phyloP scores from a whole-genome alignment of 768 basidiomycete species.

The Tricholoma hemisulphureum region DNA sequence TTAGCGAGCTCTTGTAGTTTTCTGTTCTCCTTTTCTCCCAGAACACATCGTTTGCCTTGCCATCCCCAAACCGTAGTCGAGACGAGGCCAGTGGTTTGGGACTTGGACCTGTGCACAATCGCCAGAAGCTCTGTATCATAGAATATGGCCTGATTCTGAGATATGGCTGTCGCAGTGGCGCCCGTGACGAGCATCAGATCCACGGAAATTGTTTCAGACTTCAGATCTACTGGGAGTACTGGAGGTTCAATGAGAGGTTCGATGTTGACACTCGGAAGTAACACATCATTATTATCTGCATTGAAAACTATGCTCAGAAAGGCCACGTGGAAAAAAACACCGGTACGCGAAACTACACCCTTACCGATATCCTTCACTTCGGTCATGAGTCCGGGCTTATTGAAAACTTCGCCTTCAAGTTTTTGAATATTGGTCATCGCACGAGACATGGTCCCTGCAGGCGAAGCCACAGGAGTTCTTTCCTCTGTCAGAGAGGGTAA shows the following conservation, averaged over 20 bases:
- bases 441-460: conserved; percentile 52
- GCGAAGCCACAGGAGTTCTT: conserved; percentile 54
- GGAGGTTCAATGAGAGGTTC: conserved; percentile 39
- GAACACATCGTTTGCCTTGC: conserved; percentile 55
- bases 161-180: conserved; percentile 44
- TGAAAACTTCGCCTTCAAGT: neutral
- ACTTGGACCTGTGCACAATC: conserved; percentile 69
- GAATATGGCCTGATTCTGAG: conserved; percentile 52
- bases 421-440: conserved; percentile 10
- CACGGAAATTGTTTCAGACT: conserved; percentile 60
- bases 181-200: conserved; percentile 65
- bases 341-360: conserved; percentile 1
- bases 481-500: conserved; percentile 72
- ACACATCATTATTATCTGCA: conserved; percentile 40
- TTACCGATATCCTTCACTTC: conserved; percentile 2
- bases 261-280: conserved; percentile 50
- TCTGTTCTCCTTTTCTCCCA: conserved; percentile 59
- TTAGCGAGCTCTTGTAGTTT: conserved; percentile 71
- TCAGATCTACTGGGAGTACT: conserved; percentile 8
- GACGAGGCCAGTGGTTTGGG: conserved; percentile 61
- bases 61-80: conserved; percentile 75
- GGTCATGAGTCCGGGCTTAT: neutral
- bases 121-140: conserved; percentile 73
- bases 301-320: neutral
- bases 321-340: neutral